A percentile compares a stretch with the other conserved stretches of the same genome.
Conservation (phyloP, 306 rosid species). For the Argentina anserina region DNA sequence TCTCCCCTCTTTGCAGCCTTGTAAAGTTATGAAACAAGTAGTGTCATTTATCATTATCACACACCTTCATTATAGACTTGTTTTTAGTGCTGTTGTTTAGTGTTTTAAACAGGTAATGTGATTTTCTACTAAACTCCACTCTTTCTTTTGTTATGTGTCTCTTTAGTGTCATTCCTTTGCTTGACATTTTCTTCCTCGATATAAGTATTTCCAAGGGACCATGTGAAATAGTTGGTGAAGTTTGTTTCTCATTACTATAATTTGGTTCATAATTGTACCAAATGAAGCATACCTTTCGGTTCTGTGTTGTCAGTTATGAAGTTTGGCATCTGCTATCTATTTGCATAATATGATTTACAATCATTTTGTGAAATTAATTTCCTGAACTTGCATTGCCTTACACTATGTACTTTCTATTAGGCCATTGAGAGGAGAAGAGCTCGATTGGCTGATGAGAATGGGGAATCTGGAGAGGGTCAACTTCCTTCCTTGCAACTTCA, state of each 20-base stretch:
- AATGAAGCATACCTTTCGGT: not conserved
- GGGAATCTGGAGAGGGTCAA: slow-evolving; percentile 31
- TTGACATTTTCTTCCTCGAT: too few species aligned
- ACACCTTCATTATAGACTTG: not conserved
- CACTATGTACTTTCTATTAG: slow-evolving; percentile 7
- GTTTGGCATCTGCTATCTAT: not conserved
- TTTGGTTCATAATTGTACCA: not conserved
- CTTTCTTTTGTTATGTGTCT: not conserved
- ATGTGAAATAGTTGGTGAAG: not conserved
- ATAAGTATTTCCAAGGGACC: not conserved
- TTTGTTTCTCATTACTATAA: not conserved
- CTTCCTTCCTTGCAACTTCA: slow-evolving; percentile 10
- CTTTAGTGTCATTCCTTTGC: not conserved
- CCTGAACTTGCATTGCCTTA: not conserved
- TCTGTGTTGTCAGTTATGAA: not conserved
- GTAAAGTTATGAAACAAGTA: not conserved
- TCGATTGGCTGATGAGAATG: slow-evolving; percentile 40
- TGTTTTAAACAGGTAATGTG: not conserved
- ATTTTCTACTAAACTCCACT: not conserved
- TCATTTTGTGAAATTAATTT: not conserved
- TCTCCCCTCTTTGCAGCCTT: not conserved
- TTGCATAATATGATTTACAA: not conserved
- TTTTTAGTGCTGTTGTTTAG: not conserved
- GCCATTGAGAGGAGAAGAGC: slow-evolving; percentile 77
- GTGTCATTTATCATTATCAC: not conserved